Conservation (phyloP, 2,329 filamentous ascomycete species). For the Annulohypoxylon truncatum region DNA sequence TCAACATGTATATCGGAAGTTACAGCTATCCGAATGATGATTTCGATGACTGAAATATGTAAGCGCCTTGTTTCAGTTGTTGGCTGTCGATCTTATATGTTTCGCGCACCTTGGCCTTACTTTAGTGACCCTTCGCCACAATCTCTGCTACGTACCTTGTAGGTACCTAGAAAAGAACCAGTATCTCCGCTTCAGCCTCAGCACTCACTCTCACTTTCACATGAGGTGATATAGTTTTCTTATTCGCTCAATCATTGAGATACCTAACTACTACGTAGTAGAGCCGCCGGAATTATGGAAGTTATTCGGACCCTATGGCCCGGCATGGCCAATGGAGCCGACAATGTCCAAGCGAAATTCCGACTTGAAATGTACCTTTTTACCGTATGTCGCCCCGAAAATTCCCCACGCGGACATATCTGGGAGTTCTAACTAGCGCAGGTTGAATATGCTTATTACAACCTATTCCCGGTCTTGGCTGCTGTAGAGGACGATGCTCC, state of each 20-base stretch:
- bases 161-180: not conserved
- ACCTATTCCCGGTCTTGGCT: slow-evolving; percentile 62
- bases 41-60: not conserved
- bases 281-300: not conserved
- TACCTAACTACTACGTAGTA: too few species aligned
- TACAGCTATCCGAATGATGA: not conserved
- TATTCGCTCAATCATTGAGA: not conserved
- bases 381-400: slow-evolving; percentile 17
- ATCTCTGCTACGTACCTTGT: not conserved
- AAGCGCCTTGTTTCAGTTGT: not conserved
- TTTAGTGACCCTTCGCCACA: not conserved
- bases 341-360: not conserved
- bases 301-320: slow-evolving; percentile 11
- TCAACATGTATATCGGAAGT: slow-evolving; percentile 1
- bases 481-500: slow-evolving; percentile 66
- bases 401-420: not conserved
- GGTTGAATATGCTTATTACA: slow-evolving; percentile 60
- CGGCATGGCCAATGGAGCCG: not conserved
- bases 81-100: not conserved
- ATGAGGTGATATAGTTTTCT: not conserved
- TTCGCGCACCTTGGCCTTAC: not conserved
- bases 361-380: not conserved
- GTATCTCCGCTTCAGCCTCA: slow-evolving; percentile 4
- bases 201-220: not conserved
- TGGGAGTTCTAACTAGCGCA: slow-evolving; percentile 42